Conservation (phyloP, 31 red algal genomes). For the Bonnemaisonia californica region DNA sequence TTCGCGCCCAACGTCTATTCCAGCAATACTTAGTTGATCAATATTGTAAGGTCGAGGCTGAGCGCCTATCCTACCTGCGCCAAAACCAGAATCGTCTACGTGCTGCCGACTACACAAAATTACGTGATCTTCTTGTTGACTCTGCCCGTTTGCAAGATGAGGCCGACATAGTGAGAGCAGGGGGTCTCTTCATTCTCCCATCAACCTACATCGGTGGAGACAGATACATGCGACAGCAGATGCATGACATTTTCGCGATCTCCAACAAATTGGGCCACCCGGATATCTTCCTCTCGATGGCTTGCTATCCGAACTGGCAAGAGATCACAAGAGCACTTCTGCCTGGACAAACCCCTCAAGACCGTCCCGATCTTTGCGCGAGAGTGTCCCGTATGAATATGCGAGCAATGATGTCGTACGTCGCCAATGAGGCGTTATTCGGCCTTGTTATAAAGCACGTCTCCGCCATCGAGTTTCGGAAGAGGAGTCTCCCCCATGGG, state of each 20-base stretch:
- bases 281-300: slow-evolving; percentile 19
- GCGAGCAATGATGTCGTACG: background rate
- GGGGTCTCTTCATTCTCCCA: background rate
- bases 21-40: slow-evolving; percentile 12
- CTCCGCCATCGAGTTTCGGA: slow-evolving; percentile 23
- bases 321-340: background rate
- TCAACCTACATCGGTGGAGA: slow-evolving; percentile 18
- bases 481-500: too few species aligned
- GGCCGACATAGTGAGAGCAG: background rate
- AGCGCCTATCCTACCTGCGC: background rate
- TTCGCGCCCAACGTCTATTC: too few species aligned
- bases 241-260: slow-evolving; percentile 6
- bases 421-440: slow-evolving; percentile 1
- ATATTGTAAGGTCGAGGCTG: background rate
- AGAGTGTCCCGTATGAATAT: slow-evolving; percentile 15
- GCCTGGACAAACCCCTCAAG: background rate
- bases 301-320: slow-evolving; percentile 39
- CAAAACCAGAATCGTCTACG: background rate
- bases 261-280: slow-evolving; percentile 13
- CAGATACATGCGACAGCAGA: slow-evolving; percentile 1
- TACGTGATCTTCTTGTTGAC: background rate
- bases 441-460: background rate
- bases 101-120: too few species aligned
- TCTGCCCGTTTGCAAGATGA: background rate
- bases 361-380: slow-evolving; percentile 11